These are phyloP conservation scores for Termitomyces sp. DNA, from an alignment of 768 basidiomycete species.

Conservation along the genomic window DNA sequence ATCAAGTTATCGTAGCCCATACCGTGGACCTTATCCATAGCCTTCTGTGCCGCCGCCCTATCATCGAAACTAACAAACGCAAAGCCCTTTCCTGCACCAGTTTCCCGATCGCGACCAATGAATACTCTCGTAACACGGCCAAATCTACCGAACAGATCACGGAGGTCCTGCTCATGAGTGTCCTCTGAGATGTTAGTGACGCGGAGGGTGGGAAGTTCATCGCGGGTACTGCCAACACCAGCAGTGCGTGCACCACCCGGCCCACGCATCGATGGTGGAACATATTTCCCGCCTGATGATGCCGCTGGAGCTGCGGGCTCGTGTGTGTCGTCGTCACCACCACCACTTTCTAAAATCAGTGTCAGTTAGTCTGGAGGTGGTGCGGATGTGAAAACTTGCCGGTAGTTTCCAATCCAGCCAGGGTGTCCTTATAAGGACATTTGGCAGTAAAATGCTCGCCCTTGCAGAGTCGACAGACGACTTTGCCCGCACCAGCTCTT, in stretches of 20 bases:
- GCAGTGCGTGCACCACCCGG: conserved; percentile 52
- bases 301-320: conserved; percentile 30
- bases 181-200: conserved; percentile 97
- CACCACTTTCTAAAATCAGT: conserved; percentile 19
- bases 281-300: conserved; percentile 73
- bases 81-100: conserved; percentile 92
- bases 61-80: conserved; percentile 97
- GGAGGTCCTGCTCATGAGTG: conserved; percentile 89
- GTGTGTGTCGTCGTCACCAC: conserved; percentile 31
- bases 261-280: conserved; percentile 88
- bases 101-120: conserved; percentile 92
- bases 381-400: conserved; percentile 33
- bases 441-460: conserved; percentile 97
- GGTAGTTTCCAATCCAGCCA: conserved; percentile 65
- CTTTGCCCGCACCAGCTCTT: conserved; percentile 79
- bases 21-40: conserved; percentile 89
- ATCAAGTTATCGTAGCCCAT: conserved; percentile 92
- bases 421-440: conserved; percentile 95
- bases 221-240: conserved; percentile 64
- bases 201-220: conserved; percentile 93
- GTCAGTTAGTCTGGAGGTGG: neutral
- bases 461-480: conserved; percentile 90
- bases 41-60: conserved; percentile 69
- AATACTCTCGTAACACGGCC: conserved; percentile 87
- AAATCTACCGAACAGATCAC: conserved; percentile 85